Base-by-base conservation (phyloP, 768 basidiomycete genomes). In the Leccinum ochraceum region DNA sequence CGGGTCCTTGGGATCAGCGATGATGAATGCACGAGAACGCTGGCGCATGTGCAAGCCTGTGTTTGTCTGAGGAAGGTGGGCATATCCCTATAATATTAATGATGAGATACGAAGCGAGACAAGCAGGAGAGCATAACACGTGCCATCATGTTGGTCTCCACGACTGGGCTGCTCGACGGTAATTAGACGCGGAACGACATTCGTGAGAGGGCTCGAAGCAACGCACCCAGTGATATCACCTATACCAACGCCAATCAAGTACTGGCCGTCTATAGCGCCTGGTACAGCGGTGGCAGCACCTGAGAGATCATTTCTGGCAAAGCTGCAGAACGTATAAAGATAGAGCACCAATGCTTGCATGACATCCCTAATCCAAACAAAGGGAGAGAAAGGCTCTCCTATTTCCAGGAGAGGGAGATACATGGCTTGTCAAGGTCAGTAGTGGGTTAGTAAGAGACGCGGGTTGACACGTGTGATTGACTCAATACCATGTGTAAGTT, bases 131-230 rank as follows among this genome's bases (percentile, higher is more conserved):
- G 32, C 51, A 26, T 36, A 32, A 28, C 34, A 62, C 74, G 52
- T 70, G 85, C 88, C 88, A 90, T 89, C 86, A 91, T 88, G 63
- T 90, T 90, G 17, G 90, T 92, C 77, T 92, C 89, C 6, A 91
- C 89, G 17, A 90, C 84, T 4, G 89, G 88, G 22, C 86, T 88
- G 48, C 59, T 61, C 26, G 62, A 53, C 30, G 13, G 50, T 8
- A 22, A 28, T 56, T 28, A 57, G 37, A 49, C 17, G 4, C 6
- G 49, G 14, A 48, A 39, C 7, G 5, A n/a, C 8, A 34, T 4
- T 10, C 5, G 22, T 8, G 20, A 30, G 39, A 22, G 8, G 28
- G 32, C 30, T 30, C 30, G 30, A 42, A 44, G 17, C 14, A n/a
- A 58, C 69, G 57, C 75, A 86, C 87, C 90, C 88, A 61, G 89